A percentile compares a stretch with the other conserved stretches of the same genome.
phyloP scores from a whole-genome alignment of 1,284 basidiomycete species.

The Salmacisia buchloeana region DNA sequence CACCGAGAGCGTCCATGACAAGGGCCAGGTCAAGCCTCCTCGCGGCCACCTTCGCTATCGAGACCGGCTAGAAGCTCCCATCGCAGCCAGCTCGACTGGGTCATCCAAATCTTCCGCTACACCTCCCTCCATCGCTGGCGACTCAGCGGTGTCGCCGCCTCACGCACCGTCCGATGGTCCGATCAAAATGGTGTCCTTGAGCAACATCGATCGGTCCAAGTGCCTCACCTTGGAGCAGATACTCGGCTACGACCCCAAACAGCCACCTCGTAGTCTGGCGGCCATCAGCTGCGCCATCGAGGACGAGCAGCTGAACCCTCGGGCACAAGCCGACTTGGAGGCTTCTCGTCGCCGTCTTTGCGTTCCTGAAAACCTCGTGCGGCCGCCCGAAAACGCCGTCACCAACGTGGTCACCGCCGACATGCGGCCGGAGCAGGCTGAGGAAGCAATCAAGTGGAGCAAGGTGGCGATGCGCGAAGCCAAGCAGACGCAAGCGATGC shows the following conservation, averaged over 20 bases:
- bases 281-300: slow-evolving; percentile 5
- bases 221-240: background rate
- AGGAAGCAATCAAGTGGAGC: background rate
- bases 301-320: background rate
- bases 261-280: background rate
- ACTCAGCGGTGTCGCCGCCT: too few relatives aligned
- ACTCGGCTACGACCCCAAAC: background rate
- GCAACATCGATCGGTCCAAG: slow-evolving; percentile 3
- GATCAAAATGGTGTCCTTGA: background rate
- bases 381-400: background rate
- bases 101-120: too few relatives aligned
- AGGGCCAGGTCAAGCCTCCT: too few relatives aligned
- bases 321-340: background rate
- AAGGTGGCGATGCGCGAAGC: background rate
- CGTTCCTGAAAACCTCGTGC: background rate
- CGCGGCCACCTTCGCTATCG: too few relatives aligned
- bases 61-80: too few relatives aligned
- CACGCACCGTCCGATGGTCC: background rate
- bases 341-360: background rate
- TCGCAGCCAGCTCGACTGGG: too few relatives aligned
- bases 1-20: too few relatives aligned
- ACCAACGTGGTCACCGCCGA: slow-evolving; percentile 3
- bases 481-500: slow-evolving; percentile 4
- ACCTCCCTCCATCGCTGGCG: too few relatives aligned
- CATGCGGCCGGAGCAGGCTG: background rate